phyloP scores from a whole-genome alignment of 306 rosid species.

The Trichosanthes truncata region DNA sequence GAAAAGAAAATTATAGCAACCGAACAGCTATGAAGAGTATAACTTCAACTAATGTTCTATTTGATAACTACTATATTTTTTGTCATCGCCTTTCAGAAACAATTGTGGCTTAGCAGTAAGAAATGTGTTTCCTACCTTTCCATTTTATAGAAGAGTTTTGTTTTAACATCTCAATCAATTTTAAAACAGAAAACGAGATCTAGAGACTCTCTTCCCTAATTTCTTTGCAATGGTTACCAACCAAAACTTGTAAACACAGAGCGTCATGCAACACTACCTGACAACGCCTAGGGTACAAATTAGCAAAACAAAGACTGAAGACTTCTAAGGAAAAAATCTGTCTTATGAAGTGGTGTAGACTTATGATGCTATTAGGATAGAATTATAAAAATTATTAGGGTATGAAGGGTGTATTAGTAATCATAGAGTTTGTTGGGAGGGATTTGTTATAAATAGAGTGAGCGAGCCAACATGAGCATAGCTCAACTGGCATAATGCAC shows the following conservation, averaged over 20 bases:
- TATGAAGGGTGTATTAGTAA: not conserved
- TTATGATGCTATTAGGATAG: no score
- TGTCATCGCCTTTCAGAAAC: not conserved
- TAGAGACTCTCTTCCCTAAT: not conserved
- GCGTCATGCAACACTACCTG: not conserved
- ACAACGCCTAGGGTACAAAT: not conserved
- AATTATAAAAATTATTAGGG: no score
- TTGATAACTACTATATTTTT: not conserved
- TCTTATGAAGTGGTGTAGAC: no score
- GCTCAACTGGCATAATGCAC: no score
- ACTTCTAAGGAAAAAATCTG: no score
- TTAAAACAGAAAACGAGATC: not conserved
- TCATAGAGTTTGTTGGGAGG: not conserved
- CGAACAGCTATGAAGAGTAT: not conserved
- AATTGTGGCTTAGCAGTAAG: not conserved
- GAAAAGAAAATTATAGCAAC: not conserved
- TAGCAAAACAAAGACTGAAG: not conserved
- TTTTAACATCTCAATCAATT: not conserved
- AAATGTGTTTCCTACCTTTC: not conserved
- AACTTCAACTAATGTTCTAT: not conserved
- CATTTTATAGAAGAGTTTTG: not conserved
- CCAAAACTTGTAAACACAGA: not conserved
- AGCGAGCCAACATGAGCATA: no score
- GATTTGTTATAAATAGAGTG: not conserved
- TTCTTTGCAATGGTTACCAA: not conserved